These are phyloP conservation scores for Alternaria sp. DNA, from an alignment of 2,329 filamentous ascomycete species.

Conservation along the genomic window DNA sequence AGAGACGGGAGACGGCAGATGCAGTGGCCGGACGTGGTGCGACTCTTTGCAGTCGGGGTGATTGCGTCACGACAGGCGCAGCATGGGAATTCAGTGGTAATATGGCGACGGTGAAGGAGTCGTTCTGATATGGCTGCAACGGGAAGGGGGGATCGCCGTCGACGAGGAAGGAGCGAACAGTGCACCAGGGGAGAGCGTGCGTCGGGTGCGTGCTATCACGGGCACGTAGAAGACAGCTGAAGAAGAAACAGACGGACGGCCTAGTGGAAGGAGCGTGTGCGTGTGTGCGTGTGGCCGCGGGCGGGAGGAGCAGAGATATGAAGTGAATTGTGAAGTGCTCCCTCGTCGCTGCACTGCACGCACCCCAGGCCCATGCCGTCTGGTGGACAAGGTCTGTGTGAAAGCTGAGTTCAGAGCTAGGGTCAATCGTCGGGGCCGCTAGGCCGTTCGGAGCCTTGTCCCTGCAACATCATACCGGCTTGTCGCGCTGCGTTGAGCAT, in stretches of 20 bases:
- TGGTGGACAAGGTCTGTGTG: constrained; percentile 30
- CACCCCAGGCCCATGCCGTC: not conserved
- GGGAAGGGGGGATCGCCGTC: constrained; percentile 25
- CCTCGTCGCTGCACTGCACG: constrained; percentile 10
- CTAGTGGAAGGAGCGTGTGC: constrained; percentile 4
- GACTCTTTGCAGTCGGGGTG: not conserved
- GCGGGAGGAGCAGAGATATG: constrained; percentile 19
- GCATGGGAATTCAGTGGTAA: not conserved
- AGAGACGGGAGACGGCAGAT: constrained; percentile 21
- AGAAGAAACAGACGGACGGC: constrained; percentile 15
- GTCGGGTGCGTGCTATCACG: constrained; percentile 1
- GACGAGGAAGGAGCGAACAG: constrained; percentile 8
- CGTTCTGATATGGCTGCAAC: constrained; percentile 7
- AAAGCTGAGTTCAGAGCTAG: constrained; percentile 22
- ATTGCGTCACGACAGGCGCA: constrained; percentile 8
- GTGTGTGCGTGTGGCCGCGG: not conserved
- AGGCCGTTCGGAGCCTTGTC: constrained; percentile 17
- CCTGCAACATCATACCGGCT: constrained; percentile 8
- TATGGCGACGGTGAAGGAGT: not conserved
- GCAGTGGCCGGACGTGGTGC: constrained; percentile 14
- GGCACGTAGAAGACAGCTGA: not conserved
- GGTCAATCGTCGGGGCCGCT: constrained; percentile 18
- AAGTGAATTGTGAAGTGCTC: constrained; percentile 18
- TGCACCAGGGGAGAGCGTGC: constrained; percentile 5
- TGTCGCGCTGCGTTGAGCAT: constrained; percentile 11